Percentiles rank a stretch among this genome's conserved stretches.
phyloP scores from a whole-genome alignment of 73 alveolate genomes.

The Tetrahymena thermophila region DNA sequence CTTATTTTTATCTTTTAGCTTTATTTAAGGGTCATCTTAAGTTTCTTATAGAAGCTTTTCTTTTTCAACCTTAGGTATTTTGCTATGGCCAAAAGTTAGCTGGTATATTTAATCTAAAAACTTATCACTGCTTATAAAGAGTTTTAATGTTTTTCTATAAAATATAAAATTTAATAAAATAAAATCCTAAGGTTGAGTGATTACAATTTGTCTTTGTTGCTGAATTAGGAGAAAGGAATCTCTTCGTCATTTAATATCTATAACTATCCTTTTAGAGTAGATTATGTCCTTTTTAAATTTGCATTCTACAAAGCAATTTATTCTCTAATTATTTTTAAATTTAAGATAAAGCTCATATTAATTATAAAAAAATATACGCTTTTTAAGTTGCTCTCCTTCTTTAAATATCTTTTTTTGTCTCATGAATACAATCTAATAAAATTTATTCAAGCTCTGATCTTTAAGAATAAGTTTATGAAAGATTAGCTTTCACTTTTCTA shows the following conservation, averaged over 20 bases:
- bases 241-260: slow-evolving; percentile 3
- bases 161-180: not conserved
- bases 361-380: not conserved
- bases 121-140: slow-evolving; percentile 17
- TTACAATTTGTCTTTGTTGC: slow-evolving; percentile 23
- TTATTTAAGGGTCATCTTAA: not conserved
- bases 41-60: not conserved
- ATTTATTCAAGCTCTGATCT: slow-evolving; percentile 31
- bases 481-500: not conserved
- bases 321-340: not conserved
- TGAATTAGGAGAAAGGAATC: not conserved
- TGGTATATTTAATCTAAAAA: slow-evolving; percentile 26
- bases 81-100: slow-evolving; percentile 6
- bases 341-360: not conserved
- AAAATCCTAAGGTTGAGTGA: no score
- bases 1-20: not conserved
- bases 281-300: not conserved
- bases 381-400: not conserved
- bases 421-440: slow-evolving; percentile 21
- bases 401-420: slow-evolving; percentile 22
- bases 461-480: slow-evolving; percentile 13
- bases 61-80: not conserved
- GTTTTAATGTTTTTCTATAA: not conserved
- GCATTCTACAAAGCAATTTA: not conserved
- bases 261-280: not conserved